Base-by-base conservation (phyloP, 2,329 filamentous ascomycete genomes). In the Colletotrichum lindemuthianum region DNA sequence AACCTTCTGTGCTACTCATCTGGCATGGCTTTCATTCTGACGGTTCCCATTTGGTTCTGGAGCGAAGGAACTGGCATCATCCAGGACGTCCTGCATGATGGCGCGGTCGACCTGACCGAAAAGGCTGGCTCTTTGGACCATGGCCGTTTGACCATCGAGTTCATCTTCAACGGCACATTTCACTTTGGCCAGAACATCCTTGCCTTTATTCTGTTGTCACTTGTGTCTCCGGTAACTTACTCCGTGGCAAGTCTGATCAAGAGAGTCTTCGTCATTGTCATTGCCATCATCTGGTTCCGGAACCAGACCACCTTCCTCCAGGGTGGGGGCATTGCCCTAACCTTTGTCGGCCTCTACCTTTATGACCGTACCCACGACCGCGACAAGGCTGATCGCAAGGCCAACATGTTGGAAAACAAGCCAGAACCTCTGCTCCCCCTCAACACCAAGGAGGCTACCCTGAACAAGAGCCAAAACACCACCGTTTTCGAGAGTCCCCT, bases 1-100 rank as follows among this genome's bases (percentile, higher is more conserved):
- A 99, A 99, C 74, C 83, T 99, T 15, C 84, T 99, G 4, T 98
- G 92, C 81, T 99, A 99, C 76, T 98, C 94, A n/a, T 97, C 94
- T 0, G 93, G 92, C 15, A 84, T 98, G 70, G 96, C 96, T 0
- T 97, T 99, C 71, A 72, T 97, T 59, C 84, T 97, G 58, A 98
- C 94, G 0, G 78, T 90, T 11, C 96, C 96, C 1, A 92, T 98
- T 57, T 99, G 96, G 96, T 86, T 98, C 68, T 94, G 93, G 86
- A 90, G 88, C 39, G 96, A 99, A 78, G 96, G 95, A 3, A 87
- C 95, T 67, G 83, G 82, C 2, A 84, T 99, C 32, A 78, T 97
- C 2, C 81, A 85, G 49, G 93, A 97, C 73, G 89, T 97, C 70
- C 82, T 95, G 39, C 84, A 88, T 55, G 92, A 97, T 72, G 93